Evolutionary conservation across 345 rosid species (phyloP).

Genomic region (Citrus cavaleriei): DNA sequence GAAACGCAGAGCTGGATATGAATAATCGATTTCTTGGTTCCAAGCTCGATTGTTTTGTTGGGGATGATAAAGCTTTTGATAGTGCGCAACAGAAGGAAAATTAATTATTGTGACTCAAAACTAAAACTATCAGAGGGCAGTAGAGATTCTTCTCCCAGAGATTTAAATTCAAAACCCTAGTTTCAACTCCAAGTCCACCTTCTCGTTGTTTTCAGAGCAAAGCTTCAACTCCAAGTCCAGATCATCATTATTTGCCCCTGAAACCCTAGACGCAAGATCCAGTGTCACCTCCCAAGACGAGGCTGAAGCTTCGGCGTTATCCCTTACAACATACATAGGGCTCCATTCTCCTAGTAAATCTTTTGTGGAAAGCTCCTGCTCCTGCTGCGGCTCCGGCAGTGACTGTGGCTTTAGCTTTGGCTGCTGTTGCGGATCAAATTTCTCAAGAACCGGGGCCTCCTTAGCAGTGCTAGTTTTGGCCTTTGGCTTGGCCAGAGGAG

Average conservation of each 20-base stretch:
- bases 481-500: background rate
- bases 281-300: background rate
- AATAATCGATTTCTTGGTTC: background rate
- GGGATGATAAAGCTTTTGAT: background rate
- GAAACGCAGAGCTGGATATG: no score
- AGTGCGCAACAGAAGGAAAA: background rate
- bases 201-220: background rate
- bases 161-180: conserved; percentile 2
- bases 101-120: background rate
- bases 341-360: background rate
- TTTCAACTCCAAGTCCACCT: background rate
- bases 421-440: background rate
- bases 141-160: background rate
- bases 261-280: background rate
- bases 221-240: conserved; percentile 9
- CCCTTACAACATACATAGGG: background rate
- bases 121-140: background rate
- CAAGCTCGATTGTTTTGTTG: background rate
- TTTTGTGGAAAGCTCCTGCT: background rate
- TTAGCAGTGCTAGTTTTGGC: background rate
- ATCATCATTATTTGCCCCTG: background rate
- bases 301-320: background rate
- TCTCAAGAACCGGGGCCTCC: background rate
- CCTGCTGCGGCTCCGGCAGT: background rate
- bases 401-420: background rate